Base-by-base conservation (phyloP, 495 filamentous ascomycete genomes). In the Podospora appendiculata region DNA sequence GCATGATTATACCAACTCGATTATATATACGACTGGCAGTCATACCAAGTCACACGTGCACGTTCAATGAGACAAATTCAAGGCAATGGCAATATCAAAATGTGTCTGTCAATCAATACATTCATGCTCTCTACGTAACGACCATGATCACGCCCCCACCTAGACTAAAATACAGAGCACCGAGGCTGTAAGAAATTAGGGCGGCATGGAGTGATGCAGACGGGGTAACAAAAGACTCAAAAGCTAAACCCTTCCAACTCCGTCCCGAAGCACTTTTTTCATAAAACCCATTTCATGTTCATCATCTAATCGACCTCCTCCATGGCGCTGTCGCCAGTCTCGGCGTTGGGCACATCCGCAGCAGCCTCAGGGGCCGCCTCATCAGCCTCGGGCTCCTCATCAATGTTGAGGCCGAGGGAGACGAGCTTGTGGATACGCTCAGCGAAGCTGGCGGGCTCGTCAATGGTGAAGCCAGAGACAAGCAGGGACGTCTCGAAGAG, bases 361-460 rank as follows among this genome's bases (percentile, higher is more conserved):
- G 71, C 70, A 19, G 75, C 71, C 35, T 84, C 78, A 41, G 79
- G 76, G 60, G 80, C 73, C 47, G 80, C 86, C 65, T 83, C 82
- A 51, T 80, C 73, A 50, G 85, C 82, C 70, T 90, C 88, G 48
- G 85, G 80, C 64, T 91, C 63, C 77, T 96, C 94, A 53, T 96
- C 90, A 48, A 97, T 83, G 79, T 97, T 96, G 65, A 98, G 77
- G 62, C 94, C 94, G 41, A 97, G 83, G 51, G 89, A 89, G 41
- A 98, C 91, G 47, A 98, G 89, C 84, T 94, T 94, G 86, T 98
- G 91, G 69, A 98, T 96, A 68, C 93, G 93, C 80, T 96, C 89
- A 55, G 93, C 90, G 70, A 97, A 98, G 71, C 86, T 84, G 58
- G 91, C 89, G 52, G 93, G 93, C 83, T 98, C 93, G 60, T 98